Conservation (phyloP, 257 asterid species). For the Misopates orontium region DNA sequence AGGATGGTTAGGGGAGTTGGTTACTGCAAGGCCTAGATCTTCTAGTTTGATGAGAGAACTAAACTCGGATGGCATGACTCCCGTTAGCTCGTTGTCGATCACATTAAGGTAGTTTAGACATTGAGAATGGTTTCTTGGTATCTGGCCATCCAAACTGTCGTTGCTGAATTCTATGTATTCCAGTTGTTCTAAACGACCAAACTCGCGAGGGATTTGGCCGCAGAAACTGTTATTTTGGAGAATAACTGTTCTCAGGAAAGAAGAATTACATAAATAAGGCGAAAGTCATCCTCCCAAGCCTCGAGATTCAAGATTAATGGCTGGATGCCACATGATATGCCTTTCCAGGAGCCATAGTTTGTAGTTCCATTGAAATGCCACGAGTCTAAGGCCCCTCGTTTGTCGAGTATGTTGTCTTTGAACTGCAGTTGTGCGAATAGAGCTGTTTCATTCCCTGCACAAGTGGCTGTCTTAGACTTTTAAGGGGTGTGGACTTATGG, state of each 20-base stretch:
- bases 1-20: constrained; percentile 34
- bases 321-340: constrained; percentile 32
- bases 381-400: constrained; percentile 19
- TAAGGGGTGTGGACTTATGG: too few species aligned
- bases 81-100: constrained; percentile 22
- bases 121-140: constrained; percentile 33
- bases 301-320: constrained; percentile 27
- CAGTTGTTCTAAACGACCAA: constrained; percentile 30
- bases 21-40: constrained; percentile 28
- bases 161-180: constrained; percentile 24
- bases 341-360: constrained; percentile 31
- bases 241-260: constrained; percentile 30
- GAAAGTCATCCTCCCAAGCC: constrained; percentile 36
- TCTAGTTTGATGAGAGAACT: constrained; percentile 28
- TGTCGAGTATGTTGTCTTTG: constrained; percentile 20
- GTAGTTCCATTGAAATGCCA: constrained; percentile 26
- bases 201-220: constrained; percentile 33
- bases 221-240: constrained; percentile 30
- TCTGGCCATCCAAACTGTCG: constrained; percentile 37
- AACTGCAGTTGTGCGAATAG: constrained; percentile 9
- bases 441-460: constrained; percentile 15
- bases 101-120: constrained; percentile 27
- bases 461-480: too few species aligned
- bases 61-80: constrained; percentile 30
- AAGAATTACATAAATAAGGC: constrained; percentile 38